phyloP scores from a whole-genome alignment of 441 rosid species.

The Pelargonium myrrhifolium region DNA sequence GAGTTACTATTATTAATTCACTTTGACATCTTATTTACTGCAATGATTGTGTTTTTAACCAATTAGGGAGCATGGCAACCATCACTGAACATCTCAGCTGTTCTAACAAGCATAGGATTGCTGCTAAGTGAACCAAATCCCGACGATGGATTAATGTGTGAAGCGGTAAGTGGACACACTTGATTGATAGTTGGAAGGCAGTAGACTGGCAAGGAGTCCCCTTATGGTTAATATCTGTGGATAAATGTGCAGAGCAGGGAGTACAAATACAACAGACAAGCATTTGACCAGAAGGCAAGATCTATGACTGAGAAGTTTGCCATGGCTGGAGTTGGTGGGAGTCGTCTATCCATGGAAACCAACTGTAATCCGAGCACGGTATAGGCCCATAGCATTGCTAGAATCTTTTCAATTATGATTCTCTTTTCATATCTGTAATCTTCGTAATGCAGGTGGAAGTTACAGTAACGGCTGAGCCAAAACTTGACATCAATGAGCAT shows the following conservation, averaged over 20 bases:
- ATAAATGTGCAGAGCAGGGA: slow-evolving; percentile 58
- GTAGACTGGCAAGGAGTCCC: not conserved
- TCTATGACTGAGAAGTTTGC: slow-evolving; percentile 67
- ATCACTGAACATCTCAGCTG: slow-evolving; percentile 76
- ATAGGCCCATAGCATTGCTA: slow-evolving; percentile 5
- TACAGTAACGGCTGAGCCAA: slow-evolving; percentile 23
- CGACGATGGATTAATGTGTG: slow-evolving; percentile 77
- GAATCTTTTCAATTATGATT: slow-evolving; percentile 3
- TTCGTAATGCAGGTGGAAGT: slow-evolving; percentile 30
- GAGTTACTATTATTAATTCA: not conserved
- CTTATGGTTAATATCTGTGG: slow-evolving; percentile 17
- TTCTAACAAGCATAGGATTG: slow-evolving; percentile 57
- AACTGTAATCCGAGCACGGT: slow-evolving; percentile 20
- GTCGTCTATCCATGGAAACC: slow-evolving; percentile 21
- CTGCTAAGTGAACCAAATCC: slow-evolving; percentile 74
- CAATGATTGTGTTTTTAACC: slow-evolving; percentile 5
- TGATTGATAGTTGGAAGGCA: not conserved
- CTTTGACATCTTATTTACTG: slow-evolving; percentile 8
- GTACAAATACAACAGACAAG: slow-evolving; percentile 66
- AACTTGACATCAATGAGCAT: slow-evolving; percentile 20
- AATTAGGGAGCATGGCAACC: slow-evolving; percentile 88
- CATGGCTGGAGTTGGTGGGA: slow-evolving; percentile 31
- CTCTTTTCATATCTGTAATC: not conserved
- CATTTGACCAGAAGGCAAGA: slow-evolving; percentile 58
- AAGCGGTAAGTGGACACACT: slow-evolving; percentile 44